These are phyloP conservation scores for Rauvolfia tetraphylla DNA, from an alignment of 257 asterid species.

Conservation along the genomic window DNA sequence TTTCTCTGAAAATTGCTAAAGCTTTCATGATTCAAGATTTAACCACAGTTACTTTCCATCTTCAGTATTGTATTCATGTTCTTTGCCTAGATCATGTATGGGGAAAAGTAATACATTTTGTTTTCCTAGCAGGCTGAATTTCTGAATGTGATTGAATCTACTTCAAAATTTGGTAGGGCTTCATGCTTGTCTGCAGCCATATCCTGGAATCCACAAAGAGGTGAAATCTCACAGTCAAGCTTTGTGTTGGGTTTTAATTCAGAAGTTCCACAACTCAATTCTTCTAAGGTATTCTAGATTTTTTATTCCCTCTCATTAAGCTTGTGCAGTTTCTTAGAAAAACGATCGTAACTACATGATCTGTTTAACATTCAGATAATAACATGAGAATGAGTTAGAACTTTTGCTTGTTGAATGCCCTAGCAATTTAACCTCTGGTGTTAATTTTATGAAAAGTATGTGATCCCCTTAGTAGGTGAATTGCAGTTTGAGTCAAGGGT, in stretches of 20 bases:
- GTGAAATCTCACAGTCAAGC: constrained; percentile 59
- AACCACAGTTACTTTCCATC: not conserved
- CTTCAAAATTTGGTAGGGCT: constrained; percentile 62
- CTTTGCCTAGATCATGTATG: not conserved
- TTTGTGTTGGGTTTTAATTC: constrained; percentile 83
- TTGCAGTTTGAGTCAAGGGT: not conserved
- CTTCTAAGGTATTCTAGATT: constrained; percentile 61
- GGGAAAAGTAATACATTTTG: not conserved
- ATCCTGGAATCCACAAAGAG: constrained; percentile 87
- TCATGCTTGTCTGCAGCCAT: constrained; percentile 71
- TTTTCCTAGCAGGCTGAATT: constrained; percentile 63
- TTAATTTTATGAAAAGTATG: not conserved
- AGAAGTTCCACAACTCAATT: constrained; percentile 58
- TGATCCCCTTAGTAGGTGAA: not conserved
- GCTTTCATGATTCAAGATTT: not conserved
- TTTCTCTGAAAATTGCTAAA: not conserved
- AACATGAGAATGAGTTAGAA: not conserved
- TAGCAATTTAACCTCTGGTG: not conserved
- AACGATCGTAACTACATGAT: not conserved
- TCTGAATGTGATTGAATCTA: constrained; percentile 69
- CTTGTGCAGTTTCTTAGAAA: not conserved
- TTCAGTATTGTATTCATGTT: not conserved
- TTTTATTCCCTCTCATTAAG: constrained; percentile 1
- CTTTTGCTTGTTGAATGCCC: not conserved
- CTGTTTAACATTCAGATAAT: not conserved